phyloP scores from a whole-genome alignment of 2,329 filamentous ascomycete species.

The Talaromyces piceae region DNA sequence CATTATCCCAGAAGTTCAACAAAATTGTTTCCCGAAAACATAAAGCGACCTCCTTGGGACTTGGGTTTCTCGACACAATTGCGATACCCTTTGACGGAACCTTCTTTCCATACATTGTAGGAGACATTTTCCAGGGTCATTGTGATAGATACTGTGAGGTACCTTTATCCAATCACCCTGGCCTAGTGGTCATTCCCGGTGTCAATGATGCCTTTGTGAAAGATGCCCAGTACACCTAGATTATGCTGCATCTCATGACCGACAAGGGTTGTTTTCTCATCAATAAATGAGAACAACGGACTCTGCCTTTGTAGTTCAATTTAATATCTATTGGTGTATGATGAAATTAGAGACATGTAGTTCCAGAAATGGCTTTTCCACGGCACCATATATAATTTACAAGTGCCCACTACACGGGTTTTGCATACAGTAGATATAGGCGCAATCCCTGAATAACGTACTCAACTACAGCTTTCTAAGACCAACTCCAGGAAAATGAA shows the following conservation, averaged over 20 bases:
- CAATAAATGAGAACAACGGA: slow-evolving; percentile 36
- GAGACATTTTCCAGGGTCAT: slow-evolving; percentile 2
- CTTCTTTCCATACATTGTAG: neutral
- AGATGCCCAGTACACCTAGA: slow-evolving; percentile 37
- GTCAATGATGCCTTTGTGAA: slow-evolving; percentile 40
- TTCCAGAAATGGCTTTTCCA: no score
- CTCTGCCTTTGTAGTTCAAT: slow-evolving; percentile 39
- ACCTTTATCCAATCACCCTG: slow-evolving; percentile 19
- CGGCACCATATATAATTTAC: no score
- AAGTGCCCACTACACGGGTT: no score
- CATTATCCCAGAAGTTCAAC: slow-evolving; percentile 23
- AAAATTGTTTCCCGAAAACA: neutral
- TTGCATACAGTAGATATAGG: no score
- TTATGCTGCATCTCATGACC: slow-evolving; percentile 44
- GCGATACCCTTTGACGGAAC: slow-evolving; percentile 30
- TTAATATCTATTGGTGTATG: slow-evolving; percentile 35
- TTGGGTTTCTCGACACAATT: neutral
- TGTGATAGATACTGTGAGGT: slow-evolving; percentile 2
- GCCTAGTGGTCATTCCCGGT: slow-evolving; percentile 34
- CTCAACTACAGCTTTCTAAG: no score
- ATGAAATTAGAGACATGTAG: no score
- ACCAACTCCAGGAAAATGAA: no score
- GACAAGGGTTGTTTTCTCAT: slow-evolving; percentile 40
- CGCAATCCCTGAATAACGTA: no score
- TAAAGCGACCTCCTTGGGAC: neutral